Evolutionary conservation across 2,329 filamentous ascomycete species (phyloP), one percentile per base, ranked within the genome.

Genomic region (Aspergillus sp.): DNA sequence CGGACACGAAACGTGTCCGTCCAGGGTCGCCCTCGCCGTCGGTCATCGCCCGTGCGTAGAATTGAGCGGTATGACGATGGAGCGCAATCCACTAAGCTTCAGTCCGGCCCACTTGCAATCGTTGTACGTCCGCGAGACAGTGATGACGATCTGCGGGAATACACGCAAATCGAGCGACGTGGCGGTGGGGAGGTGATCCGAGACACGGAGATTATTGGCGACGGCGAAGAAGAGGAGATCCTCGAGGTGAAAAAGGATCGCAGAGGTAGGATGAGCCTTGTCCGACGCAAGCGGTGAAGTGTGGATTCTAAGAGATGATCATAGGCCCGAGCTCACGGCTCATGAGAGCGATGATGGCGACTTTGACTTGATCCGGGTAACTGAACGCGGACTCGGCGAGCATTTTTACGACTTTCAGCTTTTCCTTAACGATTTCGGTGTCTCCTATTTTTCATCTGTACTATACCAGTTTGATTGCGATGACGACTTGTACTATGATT

Each of bases 201-300:
- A 19, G 66, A 71, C 19, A 73, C 70, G n/a, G 65, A 74, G 39
- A 69, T 76, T 17, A 72, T 77, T 61, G 73, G 72, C 36, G 63
- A 69, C 41, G 65, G 80, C 68, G 70, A 82, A 68, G 76, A 77
- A 41, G 78, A 83, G 54, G 85, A 87, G 61, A 77, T 88, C 5
- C 70, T 80, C 4, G 78, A 82, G 63, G 87, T 97, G 70, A 90
- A 92, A 80, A 92, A 90, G 83, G 92, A 97, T 80, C 89, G 89
- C 83, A 95, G 91, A 92, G 92, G 93, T 96, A 95, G 89, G 90
- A 88, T 95, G 87, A 66, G 68, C 59, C 63, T 74, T 65, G 67
- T 78, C 57, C 64, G 64, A 49, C 32, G 57, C 17, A 57, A 45
- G 59, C 63, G 69, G 66, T 71, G 60, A 38, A 13, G 17, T 55